Evolutionary conservation across 2,329 filamentous ascomycete species (phyloP).

Genomic region (Cladosporium sp.): DNA sequence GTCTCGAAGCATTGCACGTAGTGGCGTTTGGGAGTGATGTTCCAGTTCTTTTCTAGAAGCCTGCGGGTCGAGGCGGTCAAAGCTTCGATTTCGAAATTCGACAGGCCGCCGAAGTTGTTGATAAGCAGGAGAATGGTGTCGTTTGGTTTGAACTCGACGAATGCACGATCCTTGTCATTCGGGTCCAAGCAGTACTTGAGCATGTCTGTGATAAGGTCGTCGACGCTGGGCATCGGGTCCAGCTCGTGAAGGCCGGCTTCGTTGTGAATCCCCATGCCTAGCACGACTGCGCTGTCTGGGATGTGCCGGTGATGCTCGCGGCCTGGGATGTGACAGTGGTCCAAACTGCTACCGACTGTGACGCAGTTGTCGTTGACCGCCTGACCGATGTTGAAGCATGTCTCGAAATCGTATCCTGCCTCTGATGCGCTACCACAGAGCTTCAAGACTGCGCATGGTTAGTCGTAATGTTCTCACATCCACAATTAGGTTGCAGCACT

Average conservation of each 20-base stretch:
- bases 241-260: constrained; percentile 44
- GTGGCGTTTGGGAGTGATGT: constrained; percentile 43
- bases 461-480: neutral
- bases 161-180: constrained; percentile 43
- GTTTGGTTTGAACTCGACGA: constrained; percentile 40
- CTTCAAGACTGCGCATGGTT: constrained; percentile 37
- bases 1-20: constrained; percentile 47
- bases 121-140: constrained; percentile 43
- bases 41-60: constrained; percentile 42
- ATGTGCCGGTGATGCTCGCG: constrained; percentile 43
- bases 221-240: constrained; percentile 42
- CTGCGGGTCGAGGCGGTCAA: constrained; percentile 37
- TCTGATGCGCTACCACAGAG: constrained; percentile 42
- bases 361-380: constrained; percentile 41
- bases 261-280: constrained; percentile 48
- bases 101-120: constrained; percentile 46
- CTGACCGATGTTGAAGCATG: constrained; percentile 39
- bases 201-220: constrained; percentile 44
- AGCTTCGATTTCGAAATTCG: constrained; percentile 43
- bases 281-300: constrained; percentile 30
- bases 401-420: constrained; percentile 39
- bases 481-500: constrained; percentile 10
- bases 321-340: constrained; percentile 50
- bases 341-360: constrained; percentile 44
- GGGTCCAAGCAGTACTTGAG: constrained; percentile 44